These are phyloP conservation scores for Brettanomyces anomalus DNA, from an alignment of 805 yeast genomes.

Conservation along the genomic window DNA sequence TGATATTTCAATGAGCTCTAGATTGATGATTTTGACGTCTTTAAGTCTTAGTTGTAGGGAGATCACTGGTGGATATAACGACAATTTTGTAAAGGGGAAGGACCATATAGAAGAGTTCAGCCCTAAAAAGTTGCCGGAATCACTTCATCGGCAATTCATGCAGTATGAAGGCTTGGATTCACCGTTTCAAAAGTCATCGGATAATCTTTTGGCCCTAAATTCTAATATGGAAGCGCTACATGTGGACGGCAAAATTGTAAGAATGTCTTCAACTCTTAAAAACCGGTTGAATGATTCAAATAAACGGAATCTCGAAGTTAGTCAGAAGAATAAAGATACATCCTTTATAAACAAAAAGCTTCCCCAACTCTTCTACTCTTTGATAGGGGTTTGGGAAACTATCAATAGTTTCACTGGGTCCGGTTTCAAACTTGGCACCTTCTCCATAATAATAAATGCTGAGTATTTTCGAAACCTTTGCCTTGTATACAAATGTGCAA, in stretches of 20 bases:
- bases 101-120: conserved; percentile 22
- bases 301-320: neutral
- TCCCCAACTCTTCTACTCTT: conserved; percentile 42
- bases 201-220: conserved; percentile 1
- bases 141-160: conserved; percentile 36
- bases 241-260: conserved; percentile 34
- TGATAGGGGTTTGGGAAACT: conserved; percentile 38
- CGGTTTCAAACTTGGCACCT: conserved; percentile 41
- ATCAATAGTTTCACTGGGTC: conserved; percentile 28
- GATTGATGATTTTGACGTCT: conserved; percentile 61
- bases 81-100: conserved; percentile 32
- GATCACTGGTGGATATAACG: conserved; percentile 48
- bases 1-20: conserved; percentile 74
- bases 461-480: conserved; percentile 55
- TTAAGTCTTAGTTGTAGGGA: conserved; percentile 68
- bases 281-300: conserved; percentile 1
- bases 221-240: conserved; percentile 16
- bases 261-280: conserved; percentile 32
- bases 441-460: conserved; percentile 42
- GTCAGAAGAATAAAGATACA: conserved; percentile 15
- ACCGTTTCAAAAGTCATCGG: conserved; percentile 1
- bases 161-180: conserved; percentile 10
- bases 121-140: conserved; percentile 34
- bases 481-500: conserved; percentile 46
- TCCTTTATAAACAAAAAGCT: conserved; percentile 31